Evolutionary conservation across 1,284 basidiomycete species (phyloP), one percentile per base, ranked within the genome.

Genomic region (Austroboletus niveus): DNA sequence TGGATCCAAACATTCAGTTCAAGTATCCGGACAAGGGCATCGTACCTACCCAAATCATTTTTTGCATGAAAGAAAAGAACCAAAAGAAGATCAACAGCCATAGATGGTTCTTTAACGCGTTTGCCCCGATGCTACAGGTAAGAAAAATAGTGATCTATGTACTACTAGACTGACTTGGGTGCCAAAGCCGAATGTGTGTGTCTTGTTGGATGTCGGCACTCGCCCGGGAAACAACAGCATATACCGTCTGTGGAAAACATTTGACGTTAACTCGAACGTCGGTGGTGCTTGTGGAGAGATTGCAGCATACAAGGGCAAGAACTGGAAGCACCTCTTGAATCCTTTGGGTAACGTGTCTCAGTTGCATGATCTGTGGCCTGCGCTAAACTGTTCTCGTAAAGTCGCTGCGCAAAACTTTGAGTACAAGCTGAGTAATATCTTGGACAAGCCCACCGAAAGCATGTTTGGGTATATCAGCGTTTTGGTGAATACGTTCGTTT

Each of bases 41-140:
- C 51, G 87, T 95, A 8, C 94, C 94, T 1, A 91, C 89, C 4
- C 94, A 97, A 66, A 92, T 96, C 50, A 84, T 96, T 31, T 94
- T 94, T 67, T 89, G 86, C 64, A 82, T 98, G 75, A 98, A 98
- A 76, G 94, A 92, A 73, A 92, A 87, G 75, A 97, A 97, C 68
- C 85, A 89, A 64, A 95, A 94, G 76, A 98, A 98, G 75, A 95
- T 98, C 66, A 98, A 96, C 64, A 92, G 89, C 54, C 95, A 98
- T 65, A 77, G 93, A 42, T 95, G 92, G 94, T 94, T 94, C 69
- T 96, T 97, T 71, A 96, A 96, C 66, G 94, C 92, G 0, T 95
- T 97, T 67, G 84, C 77, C 0, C 75, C 80, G 1, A 70, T 86
- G 63, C 66, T 89, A 22, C 83, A 93, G 78, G 89, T 87, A 22